These are phyloP conservation scores for Sporopachydermia lactativora DNA, from an alignment of 805 yeast genomes.

Conservation along the genomic window DNA sequence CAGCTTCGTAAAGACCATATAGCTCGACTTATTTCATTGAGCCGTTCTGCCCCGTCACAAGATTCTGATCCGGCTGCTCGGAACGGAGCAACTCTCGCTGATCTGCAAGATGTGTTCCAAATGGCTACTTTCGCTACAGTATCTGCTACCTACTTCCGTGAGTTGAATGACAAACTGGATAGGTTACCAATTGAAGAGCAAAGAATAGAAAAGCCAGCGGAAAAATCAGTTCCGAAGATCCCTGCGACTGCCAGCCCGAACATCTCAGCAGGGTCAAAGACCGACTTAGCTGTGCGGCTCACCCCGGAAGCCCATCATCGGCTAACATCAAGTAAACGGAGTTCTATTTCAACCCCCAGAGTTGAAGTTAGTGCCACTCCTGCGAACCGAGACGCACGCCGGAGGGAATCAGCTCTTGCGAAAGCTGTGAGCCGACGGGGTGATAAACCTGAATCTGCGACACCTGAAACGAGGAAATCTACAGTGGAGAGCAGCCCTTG, in stretches of 20 bases:
- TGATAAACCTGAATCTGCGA: background rate
- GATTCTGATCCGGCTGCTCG: background rate
- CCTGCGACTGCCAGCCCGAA: background rate
- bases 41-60: background rate
- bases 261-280: background rate
- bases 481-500: no score
- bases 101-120: constrained; percentile 1
- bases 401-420: background rate
- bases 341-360: background rate
- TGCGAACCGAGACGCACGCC: background rate
- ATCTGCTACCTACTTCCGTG: background rate
- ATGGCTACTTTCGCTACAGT: background rate
- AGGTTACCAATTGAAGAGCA: background rate
- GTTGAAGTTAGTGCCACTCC: background rate
- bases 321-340: background rate
- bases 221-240: background rate
- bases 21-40: background rate
- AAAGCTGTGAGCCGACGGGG: background rate
- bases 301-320: background rate
- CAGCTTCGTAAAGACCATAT: background rate
- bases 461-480: background rate
- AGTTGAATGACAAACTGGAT: background rate
- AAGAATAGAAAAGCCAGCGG: no score
- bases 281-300: background rate
- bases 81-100: background rate